phyloP scores from a whole-genome alignment of 179 eudicot species.

The Nepenthes alata region DNA sequence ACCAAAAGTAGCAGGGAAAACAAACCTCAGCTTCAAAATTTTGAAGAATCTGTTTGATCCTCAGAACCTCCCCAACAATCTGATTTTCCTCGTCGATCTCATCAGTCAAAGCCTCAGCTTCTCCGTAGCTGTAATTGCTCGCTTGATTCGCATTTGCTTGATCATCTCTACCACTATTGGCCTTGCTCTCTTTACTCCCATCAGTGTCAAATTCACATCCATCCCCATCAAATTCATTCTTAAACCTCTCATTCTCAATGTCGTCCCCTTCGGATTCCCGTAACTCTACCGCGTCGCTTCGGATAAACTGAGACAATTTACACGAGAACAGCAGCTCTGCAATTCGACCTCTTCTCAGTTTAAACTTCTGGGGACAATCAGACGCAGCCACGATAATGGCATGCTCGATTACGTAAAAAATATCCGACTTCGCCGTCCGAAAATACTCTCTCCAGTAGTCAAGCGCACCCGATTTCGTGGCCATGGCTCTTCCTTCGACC shows the following conservation, averaged over 20 bases:
- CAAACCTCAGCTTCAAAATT: slow-evolving; percentile 61
- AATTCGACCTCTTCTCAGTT: slow-evolving; percentile 46
- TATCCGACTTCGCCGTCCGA: slow-evolving; percentile 41
- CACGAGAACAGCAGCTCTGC: slow-evolving; percentile 61
- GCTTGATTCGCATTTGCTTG: slow-evolving; percentile 23
- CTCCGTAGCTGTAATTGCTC: slow-evolving; percentile 53
- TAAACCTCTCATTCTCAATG: slow-evolving; percentile 9
- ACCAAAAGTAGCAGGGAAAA: not conserved
- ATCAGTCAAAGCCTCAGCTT: slow-evolving; percentile 84
- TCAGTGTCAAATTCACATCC: slow-evolving; percentile 5
- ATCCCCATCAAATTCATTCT: slow-evolving; percentile 16
- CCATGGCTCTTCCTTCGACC: slow-evolving; percentile 12
- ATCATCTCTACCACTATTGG: slow-evolving; percentile 21
- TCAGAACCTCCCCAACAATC: slow-evolving; percentile 56
- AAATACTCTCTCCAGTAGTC: slow-evolving; percentile 73
- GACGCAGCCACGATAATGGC: slow-evolving; percentile 71
- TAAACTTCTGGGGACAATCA: slow-evolving; percentile 68
- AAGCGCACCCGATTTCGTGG: slow-evolving; percentile 16
- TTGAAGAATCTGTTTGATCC: slow-evolving; percentile 63
- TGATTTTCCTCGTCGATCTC: slow-evolving; percentile 61
- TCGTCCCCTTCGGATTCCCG: not conserved
- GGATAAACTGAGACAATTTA: slow-evolving; percentile 39
- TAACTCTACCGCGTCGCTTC: slow-evolving; percentile 55
- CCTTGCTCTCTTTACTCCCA: slow-evolving; percentile 63
- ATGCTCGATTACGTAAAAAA: slow-evolving; percentile 64